phyloP scores from a whole-genome alignment of 192 early-diverging fungal species.

The Jimgerdemannia lactiflua region DNA sequence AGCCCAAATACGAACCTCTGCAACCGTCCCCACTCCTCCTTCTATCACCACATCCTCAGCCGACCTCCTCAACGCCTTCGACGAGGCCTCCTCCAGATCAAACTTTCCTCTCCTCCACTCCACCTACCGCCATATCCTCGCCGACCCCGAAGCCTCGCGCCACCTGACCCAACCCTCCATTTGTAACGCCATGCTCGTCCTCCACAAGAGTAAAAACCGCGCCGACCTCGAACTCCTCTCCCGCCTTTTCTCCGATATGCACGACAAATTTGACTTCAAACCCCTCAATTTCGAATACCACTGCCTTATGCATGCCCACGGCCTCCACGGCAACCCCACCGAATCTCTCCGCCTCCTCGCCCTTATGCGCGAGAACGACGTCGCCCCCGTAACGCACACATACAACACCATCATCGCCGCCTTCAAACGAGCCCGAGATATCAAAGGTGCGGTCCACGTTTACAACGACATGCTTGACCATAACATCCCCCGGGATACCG shows the following conservation, averaged over 20 bases:
- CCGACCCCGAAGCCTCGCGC: background rate
- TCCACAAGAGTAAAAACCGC: conserved; percentile 10
- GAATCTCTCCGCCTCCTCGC: conserved; percentile 20
- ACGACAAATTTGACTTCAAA: background rate
- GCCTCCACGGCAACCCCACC: conserved; percentile 13
- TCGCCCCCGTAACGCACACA: conserved; percentile 25
- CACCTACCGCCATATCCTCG: background rate
- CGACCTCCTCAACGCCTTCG: background rate
- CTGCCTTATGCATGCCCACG: conserved; percentile 16
- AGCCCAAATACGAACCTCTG: background rate
- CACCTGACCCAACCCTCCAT: background rate
- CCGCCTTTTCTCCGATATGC: conserved; percentile 15
- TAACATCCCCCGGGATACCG: conserved; percentile 9
- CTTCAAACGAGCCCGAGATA: conserved; percentile 13
- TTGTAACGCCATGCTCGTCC: background rate
- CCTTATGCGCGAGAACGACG: conserved; percentile 15
- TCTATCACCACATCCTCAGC: background rate
- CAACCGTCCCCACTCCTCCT: background rate
- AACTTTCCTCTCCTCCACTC: background rate
- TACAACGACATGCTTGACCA: conserved; percentile 16
- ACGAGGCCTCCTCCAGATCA: background rate
- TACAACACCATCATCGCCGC: conserved; percentile 30
- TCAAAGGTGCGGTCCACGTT: background rate
- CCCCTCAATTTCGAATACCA: conserved; percentile 24
- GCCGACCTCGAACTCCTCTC: conserved; percentile 14